Evolutionary conservation across 495 filamentous ascomycete genomes (phyloP).

Genomic region (Penicillium simplicissimum): DNA sequence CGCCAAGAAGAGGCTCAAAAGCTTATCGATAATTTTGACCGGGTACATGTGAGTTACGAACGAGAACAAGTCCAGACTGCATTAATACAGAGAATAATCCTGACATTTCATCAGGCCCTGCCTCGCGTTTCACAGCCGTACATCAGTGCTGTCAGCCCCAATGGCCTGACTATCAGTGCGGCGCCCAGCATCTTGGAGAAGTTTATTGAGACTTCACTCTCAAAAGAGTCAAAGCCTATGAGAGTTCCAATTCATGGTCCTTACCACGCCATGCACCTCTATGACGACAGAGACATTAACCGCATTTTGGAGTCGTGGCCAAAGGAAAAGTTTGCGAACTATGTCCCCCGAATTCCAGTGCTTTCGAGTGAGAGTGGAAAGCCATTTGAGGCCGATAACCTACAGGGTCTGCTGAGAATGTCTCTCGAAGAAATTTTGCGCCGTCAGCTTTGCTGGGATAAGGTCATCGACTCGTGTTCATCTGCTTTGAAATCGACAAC

Average conservation of each 20-base stretch:
- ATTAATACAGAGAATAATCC: constrained; percentile 20
- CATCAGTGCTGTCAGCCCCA: constrained; percentile 70
- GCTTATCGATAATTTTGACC: constrained; percentile 27
- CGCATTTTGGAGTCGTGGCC: constrained; percentile 53
- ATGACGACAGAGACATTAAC: constrained; percentile 59
- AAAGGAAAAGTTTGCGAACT: constrained; percentile 38
- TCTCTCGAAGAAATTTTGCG: constrained; percentile 62
- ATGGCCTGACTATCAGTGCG: constrained; percentile 75
- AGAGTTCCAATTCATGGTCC: constrained; percentile 75
- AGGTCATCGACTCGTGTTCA: constrained; percentile 56
- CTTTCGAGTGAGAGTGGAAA: constrained; percentile 59
- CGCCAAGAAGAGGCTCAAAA: constrained; percentile 29
- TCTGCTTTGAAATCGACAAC: constrained; percentile 22
- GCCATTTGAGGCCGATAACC: constrained; percentile 44
- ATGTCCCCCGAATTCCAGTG: constrained; percentile 54
- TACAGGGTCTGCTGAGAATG: constrained; percentile 49
- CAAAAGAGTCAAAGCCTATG: constrained; percentile 57
- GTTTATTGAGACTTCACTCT: constrained; percentile 54
- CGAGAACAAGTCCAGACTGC: constrained; percentile 38
- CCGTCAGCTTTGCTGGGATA: constrained; percentile 57
- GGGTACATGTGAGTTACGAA: constrained; percentile 49
- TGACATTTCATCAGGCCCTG: constrained; percentile 46
- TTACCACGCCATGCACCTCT: constrained; percentile 78
- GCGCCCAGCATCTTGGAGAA: constrained; percentile 63
- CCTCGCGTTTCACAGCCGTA: constrained; percentile 65